Evolutionary conservation across 495 filamentous ascomycete species (phyloP).

Genomic region (Trichoderma gamsii): DNA sequence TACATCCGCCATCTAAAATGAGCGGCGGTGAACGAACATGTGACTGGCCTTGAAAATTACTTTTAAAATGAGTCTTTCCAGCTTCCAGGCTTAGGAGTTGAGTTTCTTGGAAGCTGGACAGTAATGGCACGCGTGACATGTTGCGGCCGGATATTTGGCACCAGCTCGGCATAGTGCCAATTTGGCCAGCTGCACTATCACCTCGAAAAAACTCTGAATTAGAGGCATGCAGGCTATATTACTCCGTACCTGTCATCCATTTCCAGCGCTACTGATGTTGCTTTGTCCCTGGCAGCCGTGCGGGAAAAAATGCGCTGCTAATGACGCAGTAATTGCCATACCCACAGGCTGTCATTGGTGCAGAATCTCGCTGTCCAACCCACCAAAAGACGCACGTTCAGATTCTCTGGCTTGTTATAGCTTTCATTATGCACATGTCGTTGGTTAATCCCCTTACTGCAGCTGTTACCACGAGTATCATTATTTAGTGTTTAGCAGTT

Average conservation of each 20-base stretch:
- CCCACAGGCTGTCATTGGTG: background rate
- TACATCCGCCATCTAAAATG: background rate
- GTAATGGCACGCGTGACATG: background rate
- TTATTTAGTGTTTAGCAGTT: too few species aligned
- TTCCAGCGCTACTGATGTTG: background rate
- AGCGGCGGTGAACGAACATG: background rate
- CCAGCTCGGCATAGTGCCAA: background rate
- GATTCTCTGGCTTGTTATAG: too few species aligned
- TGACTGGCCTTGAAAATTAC: background rate
- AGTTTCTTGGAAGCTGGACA: background rate
- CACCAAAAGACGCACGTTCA: background rate
- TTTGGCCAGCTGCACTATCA: background rate
- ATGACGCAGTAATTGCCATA: background rate
- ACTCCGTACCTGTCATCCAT: too few species aligned
- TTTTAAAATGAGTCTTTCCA: background rate
- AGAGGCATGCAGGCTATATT: too few species aligned
- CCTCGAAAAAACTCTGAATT: background rate
- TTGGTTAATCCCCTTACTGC: too few species aligned
- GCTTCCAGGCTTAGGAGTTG: too few species aligned
- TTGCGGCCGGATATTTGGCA: background rate
- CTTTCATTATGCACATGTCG: too few species aligned
- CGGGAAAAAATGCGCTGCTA: background rate
- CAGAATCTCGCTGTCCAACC: background rate
- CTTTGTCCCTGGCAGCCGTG: conserved; percentile 7
- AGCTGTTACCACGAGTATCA: too few species aligned